These are phyloP conservation scores for Elsinoe australis DNA, from an alignment of 2,329 filamentous ascomycete genomes.

Conservation along the genomic window DNA sequence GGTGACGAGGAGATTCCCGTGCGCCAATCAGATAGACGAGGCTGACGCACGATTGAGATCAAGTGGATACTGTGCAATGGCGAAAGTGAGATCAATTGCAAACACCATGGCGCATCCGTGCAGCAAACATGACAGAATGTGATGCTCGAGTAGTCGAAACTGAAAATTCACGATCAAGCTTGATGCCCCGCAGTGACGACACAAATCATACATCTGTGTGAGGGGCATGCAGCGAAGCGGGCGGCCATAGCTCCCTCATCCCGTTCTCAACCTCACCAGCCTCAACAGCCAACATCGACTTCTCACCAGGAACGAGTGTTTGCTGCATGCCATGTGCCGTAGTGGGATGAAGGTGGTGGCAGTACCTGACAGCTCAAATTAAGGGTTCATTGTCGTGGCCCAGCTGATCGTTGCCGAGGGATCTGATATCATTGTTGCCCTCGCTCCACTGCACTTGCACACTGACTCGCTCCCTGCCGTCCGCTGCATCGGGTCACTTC, in stretches of 20 bases:
- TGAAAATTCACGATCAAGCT: neutral
- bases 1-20: slow-evolving; percentile 3
- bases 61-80: neutral
- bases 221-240: slow-evolving; percentile 8
- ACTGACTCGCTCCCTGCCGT: slow-evolving; percentile 2
- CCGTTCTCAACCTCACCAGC: slow-evolving; percentile 4
- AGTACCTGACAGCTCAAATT: neutral
- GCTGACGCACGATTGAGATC: slow-evolving; percentile 4
- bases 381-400: slow-evolving; percentile 1
- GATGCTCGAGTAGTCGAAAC: neutral
- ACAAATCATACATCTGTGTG: slow-evolving; percentile 3
- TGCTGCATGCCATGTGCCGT: slow-evolving; percentile 4
- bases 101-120: neutral
- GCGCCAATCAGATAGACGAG: neutral
- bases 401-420: too few species aligned
- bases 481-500: slow-evolving; percentile 7
- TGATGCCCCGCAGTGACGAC: slow-evolving; percentile 15
- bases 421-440: too few species aligned
- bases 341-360: neutral
- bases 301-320: neutral
- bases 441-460: too few species aligned
- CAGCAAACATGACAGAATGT: neutral
- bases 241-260: slow-evolving; percentile 5
- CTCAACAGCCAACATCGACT: neutral
- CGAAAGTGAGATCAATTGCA: neutral